Evolutionary conservation across 345 rosid species (phyloP).

Genomic region (Salix koriyanagi): DNA sequence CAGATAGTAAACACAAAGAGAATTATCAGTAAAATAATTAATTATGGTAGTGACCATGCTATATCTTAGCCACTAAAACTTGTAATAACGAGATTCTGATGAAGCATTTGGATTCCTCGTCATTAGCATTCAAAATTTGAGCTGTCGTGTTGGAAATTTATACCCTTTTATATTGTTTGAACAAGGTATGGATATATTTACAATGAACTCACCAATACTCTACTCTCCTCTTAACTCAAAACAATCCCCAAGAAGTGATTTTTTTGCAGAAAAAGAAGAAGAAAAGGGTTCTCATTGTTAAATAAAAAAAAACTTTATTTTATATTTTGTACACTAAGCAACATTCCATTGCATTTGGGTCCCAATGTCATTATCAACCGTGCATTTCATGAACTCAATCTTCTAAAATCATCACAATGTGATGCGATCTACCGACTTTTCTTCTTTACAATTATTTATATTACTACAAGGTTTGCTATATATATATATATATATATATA

Average conservation of each 20-base stretch:
- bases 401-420: slow-evolving; percentile 53
- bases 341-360: background rate
- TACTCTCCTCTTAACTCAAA: background rate
- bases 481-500: too few relatives aligned
- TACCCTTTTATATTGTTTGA: too few relatives aligned
- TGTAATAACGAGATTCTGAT: background rate
- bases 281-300: background rate
- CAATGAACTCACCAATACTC: background rate
- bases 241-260: too few relatives aligned
- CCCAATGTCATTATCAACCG: slow-evolving; percentile 19
- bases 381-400: slow-evolving; percentile 41
- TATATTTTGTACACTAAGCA: slow-evolving; percentile 7
- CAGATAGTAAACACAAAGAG: too few relatives aligned
- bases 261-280: too few relatives aligned
- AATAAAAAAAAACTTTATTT: too few relatives aligned
- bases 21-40: too few relatives aligned
- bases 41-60: too few relatives aligned
- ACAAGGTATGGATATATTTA: background rate
- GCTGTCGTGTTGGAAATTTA: too few relatives aligned
- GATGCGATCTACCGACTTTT: slow-evolving; percentile 65
- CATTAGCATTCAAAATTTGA: background rate
- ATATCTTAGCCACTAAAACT: background rate
- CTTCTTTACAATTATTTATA: slow-evolving; percentile 7
- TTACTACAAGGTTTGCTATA: background rate
- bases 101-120: background rate